Conservation (phyloP, 2,329 filamentous ascomycete species). For the Aspergillus vadensis region DNA sequence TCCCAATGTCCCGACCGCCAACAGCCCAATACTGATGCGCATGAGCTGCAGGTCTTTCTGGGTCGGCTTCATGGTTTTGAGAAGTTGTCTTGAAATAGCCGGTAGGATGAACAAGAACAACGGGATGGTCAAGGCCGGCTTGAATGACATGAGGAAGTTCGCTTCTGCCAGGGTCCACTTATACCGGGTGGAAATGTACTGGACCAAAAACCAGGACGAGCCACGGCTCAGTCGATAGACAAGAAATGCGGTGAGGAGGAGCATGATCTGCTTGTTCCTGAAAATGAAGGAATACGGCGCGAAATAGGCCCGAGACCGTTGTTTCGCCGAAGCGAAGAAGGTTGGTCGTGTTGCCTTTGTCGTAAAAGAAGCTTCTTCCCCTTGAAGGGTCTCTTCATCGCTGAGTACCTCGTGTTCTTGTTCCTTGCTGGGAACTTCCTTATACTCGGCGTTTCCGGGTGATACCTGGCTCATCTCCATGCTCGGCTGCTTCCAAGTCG, state of each 20-base stretch:
- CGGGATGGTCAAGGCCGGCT: slow-evolving; percentile 51
- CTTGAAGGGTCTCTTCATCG: slow-evolving; percentile 15
- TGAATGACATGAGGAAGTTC: slow-evolving; percentile 49
- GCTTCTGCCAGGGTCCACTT: slow-evolving; percentile 49
- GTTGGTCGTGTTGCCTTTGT: slow-evolving; percentile 10
- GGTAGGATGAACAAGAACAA: slow-evolving; percentile 52
- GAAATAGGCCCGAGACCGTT: slow-evolving; percentile 31
- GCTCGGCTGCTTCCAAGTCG: slow-evolving; percentile 11
- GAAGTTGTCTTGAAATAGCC: slow-evolving; percentile 41
- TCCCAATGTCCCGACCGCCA: slow-evolving; percentile 48
- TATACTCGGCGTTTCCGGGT: slow-evolving; percentile 19
- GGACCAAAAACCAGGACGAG: slow-evolving; percentile 50
- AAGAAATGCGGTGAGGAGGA: slow-evolving; percentile 51
- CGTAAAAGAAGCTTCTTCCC: slow-evolving; percentile 21
- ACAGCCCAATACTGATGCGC: slow-evolving; percentile 48
- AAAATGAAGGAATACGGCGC: slow-evolving; percentile 45
- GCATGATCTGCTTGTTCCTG: slow-evolving; percentile 42
- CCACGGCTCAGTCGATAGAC: slow-evolving; percentile 53
- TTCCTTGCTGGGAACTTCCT: slow-evolving; percentile 18
- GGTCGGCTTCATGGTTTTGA: slow-evolving; percentile 39
- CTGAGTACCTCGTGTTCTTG: slow-evolving; percentile 23
- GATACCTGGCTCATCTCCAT: slow-evolving; percentile 37
- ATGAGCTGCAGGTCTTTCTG: slow-evolving; percentile 51
- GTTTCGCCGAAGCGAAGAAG: slow-evolving; percentile 20
- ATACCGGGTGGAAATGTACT: slow-evolving; percentile 56